Evolutionary conservation across 768 basidiomycete species (phyloP).

Genomic region (Pholiota microspora): DNA sequence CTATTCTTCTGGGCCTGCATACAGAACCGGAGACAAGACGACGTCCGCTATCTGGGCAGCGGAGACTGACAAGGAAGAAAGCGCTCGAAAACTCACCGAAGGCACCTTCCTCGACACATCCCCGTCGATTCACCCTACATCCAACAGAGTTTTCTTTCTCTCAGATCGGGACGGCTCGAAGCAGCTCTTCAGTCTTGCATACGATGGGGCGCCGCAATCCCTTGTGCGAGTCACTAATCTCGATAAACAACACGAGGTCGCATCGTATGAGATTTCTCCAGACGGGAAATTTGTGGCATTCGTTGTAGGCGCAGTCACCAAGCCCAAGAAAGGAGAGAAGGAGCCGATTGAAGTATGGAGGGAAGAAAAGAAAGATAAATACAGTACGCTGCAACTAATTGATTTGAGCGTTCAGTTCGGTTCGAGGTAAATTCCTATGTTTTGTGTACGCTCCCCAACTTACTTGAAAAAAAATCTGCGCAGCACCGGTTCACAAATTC

Average conservation of each 20-base stretch:
- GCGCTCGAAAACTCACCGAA: constrained; percentile 8
- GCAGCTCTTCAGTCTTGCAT: not conserved
- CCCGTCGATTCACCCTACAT: constrained; percentile 8
- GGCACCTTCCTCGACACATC: constrained; percentile 6
- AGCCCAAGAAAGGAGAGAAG: constrained; percentile 11
- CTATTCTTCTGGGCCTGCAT: constrained; percentile 7
- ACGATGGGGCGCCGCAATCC: not conserved
- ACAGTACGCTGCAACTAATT: constrained; percentile 7
- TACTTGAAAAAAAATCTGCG: not conserved
- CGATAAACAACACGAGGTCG: constrained; percentile 4
- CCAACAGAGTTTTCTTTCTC: not conserved
- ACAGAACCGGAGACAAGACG: constrained; percentile 11
- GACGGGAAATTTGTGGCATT: constrained; percentile 9
- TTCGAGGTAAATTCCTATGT: not conserved
- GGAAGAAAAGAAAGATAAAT: constrained; percentile 5
- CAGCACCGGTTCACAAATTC: not conserved
- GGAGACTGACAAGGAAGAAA: constrained; percentile 8
- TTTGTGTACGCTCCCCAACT: not conserved
- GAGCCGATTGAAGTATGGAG: constrained; percentile 10
- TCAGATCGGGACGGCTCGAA: not conserved
- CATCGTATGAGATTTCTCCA: constrained; percentile 9
- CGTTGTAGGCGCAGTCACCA: constrained; percentile 1
- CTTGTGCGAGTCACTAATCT: constrained; percentile 1
- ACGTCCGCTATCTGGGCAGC: constrained; percentile 11
- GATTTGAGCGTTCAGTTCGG: constrained; percentile 1